Base-by-base conservation (phyloP, 2,329 filamentous ascomycete genomes). In the Periconia digitata region DNA sequence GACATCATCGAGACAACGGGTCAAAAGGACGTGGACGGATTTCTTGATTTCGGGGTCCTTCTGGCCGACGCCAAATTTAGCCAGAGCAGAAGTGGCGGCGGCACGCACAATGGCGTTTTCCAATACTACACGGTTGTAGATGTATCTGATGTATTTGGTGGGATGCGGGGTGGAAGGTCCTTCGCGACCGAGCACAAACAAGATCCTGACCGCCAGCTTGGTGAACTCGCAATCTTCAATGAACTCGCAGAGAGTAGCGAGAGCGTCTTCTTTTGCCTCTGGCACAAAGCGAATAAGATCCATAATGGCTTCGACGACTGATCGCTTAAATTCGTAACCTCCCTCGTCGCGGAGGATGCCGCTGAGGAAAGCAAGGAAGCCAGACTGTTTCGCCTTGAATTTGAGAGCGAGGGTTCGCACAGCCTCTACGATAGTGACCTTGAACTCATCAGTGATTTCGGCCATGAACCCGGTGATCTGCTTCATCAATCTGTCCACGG, bases 181-280 rank as follows among this genome's bases (percentile, higher is more conserved):
- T 76, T 99, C 94, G 22, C 92, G 81, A 63, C 94, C 94, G 37
- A 99, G 86, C 17, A 99, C 83, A 73, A 99, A 92, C 46, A 99
- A 78, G 61, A 99, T 95, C 51, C 94, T 87, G 40, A 99, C 92
- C 23, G 94, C 92, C 54, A 99, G 81, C 76, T 99, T 99, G 22
- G 94, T 96, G 73, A 97, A 99, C 71, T 99, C 94, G 76, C 94
- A 99, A 71, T 99, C 94, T 74, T 99, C 94, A 57, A 99, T 99
- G 70, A 99, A 99, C 71, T 99, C 94, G 76, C 94, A 97, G 18
- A 99, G 84, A 67, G 97, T 94, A 13, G 92, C 90, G 41, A 99
- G 84, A 16, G 94, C 92, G 58, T 87, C 85, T 70, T 87, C 84
- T 66, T 85, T 85, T 63, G 83, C 85, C 51, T 96, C 94, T 1